A percentile compares a stretch with the other conserved stretches of the same genome.
Conservation (phyloP, 1,284 basidiomycete species). For the Fistulina hepatica region DNA sequence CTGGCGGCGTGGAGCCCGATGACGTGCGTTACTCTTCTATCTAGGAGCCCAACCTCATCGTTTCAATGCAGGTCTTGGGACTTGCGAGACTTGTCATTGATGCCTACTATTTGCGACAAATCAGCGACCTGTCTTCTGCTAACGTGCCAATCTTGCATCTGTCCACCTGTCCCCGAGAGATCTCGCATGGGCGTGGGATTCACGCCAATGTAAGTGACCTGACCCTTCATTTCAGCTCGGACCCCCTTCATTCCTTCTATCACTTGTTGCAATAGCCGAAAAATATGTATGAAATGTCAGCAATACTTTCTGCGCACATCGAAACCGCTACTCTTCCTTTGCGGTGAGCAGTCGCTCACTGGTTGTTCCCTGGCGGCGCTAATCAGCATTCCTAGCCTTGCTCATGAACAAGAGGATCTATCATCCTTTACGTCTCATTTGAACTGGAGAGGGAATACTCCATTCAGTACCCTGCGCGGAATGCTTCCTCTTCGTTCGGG, state of each 20-base stretch:
- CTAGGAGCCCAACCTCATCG: conserved; percentile 10
- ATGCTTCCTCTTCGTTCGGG: neutral
- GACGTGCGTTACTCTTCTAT: conserved; percentile 30
- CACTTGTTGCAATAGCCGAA: conserved; percentile 24
- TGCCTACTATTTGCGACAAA: conserved; percentile 41
- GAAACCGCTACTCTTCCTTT: conserved; percentile 56
- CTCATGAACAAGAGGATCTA: neutral
- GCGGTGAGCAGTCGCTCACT: conserved; percentile 30
- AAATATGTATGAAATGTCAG: conserved; percentile 45
- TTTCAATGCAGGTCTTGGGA: conserved; percentile 19
- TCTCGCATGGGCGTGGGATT: conserved; percentile 28
- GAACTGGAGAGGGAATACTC: neutral
- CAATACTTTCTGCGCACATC: conserved; percentile 55
- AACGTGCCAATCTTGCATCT: conserved; percentile 47
- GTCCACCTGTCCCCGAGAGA: conserved; percentile 31
- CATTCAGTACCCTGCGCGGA: neutral
- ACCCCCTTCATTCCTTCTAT: conserved; percentile 7
- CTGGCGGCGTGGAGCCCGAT: conserved; percentile 26
- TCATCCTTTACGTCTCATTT: neutral
- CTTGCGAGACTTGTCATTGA: conserved; percentile 44
- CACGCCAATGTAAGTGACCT: conserved; percentile 30
- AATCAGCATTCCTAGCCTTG: neutral
- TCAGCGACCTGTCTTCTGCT: conserved; percentile 43
- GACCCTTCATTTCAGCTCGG: conserved; percentile 3
- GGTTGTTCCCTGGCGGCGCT: neutral